Evolutionary conservation across 495 filamentous ascomycete genomes (phyloP).

Genomic region (Pyrenopolyporus hunteri): DNA sequence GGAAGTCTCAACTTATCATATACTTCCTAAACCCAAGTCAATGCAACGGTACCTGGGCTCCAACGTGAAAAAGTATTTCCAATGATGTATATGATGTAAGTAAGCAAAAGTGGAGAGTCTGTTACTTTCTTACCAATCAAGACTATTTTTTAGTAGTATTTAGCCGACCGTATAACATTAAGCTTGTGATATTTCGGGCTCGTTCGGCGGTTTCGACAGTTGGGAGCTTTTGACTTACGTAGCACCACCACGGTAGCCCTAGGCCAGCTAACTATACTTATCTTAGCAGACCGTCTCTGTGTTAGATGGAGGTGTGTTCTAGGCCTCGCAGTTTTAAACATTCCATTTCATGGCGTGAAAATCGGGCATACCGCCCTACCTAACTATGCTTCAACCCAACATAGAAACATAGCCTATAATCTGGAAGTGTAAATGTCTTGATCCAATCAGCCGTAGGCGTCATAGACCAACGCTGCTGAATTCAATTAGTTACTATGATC

Average conservation of each 20-base stretch:
- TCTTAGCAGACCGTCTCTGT: conserved; percentile 9
- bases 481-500: neutral
- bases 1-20: conserved; percentile 22
- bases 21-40: no score
- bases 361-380: no score
- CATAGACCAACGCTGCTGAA: neutral
- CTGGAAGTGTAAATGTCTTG: neutral
- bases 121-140: conserved; percentile 34
- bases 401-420: neutral
- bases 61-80: conserved; percentile 20
- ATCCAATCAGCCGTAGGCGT: neutral
- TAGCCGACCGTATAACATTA: conserved; percentile 16
- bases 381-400: neutral
- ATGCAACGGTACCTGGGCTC: neutral
- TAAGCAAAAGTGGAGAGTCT: conserved; percentile 30
- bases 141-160: conserved; percentile 9
- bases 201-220: no score
- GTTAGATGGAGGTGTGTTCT: conserved; percentile 14
- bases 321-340: neutral
- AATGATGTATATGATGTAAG: conserved; percentile 34
- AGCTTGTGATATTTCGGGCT: neutral
- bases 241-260: no score
- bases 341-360: neutral
- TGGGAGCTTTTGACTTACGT: no score
- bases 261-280: no score